Percentiles rank a stretch among this genome's conserved stretches.
These are phyloP conservation scores for Castanospermum australe DNA, from an alignment of 306 rosid species.

Conservation along the genomic window DNA sequence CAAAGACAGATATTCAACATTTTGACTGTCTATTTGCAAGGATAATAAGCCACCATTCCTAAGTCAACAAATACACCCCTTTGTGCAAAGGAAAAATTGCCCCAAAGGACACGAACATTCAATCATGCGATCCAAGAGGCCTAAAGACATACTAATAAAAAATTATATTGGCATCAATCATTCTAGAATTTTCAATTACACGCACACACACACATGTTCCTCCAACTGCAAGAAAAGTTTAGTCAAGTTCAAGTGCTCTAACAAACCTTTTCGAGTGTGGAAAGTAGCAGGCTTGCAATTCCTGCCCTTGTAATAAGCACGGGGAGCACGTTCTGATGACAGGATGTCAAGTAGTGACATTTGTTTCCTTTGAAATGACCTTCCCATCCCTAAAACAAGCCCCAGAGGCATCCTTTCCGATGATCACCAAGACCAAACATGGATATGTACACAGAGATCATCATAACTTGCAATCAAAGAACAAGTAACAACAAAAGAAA, in stretches of 20 bases:
- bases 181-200: no score
- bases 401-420: constrained; percentile 14
- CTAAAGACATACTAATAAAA: no score
- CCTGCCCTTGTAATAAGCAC: constrained; percentile 58
- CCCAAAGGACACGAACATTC: neutral
- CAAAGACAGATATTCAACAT: neutral
- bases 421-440: no score
- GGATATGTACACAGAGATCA: neutral
- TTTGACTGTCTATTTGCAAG: neutral
- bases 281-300: constrained; percentile 71
- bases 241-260: neutral
- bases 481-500: neutral
- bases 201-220: no score
- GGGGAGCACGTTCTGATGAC: constrained; percentile 58
- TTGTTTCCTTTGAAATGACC: constrained; percentile 21
- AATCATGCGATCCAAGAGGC: neutral
- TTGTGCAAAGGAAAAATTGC: neutral
- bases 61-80: neutral
- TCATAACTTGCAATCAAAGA: neutral
- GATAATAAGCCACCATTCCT: neutral
- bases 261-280: constrained; percentile 59
- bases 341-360: constrained; percentile 39
- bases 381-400: constrained; percentile 18
- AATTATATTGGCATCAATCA: no score
- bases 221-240: no score